A percentile compares a stretch with the other conserved stretches of the same genome.
These are phyloP conservation scores for Colletotrichum lindemuthianum DNA, from an alignment of 2,329 filamentous ascomycete genomes.

Conservation along the genomic window DNA sequence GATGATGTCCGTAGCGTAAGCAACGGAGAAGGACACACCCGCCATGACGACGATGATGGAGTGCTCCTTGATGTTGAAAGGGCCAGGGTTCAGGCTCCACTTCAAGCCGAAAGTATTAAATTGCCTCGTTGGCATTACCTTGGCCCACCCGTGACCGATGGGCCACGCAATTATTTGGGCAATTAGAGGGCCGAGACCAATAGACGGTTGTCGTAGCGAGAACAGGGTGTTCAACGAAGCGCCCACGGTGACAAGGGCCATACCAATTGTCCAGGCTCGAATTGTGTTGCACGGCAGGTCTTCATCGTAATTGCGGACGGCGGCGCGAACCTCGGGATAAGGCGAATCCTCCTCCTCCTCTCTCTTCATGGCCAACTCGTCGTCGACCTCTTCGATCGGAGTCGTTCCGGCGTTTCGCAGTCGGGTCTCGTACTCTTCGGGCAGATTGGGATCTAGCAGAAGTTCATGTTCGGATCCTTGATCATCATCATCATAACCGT, in stretches of 20 bases:
- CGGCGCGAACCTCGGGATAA: conserved; percentile 73
- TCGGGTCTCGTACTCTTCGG: conserved; percentile 54
- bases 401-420: conserved; percentile 30
- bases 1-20: conserved; percentile 80
- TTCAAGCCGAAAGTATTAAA: conserved; percentile 63
- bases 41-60: conserved; percentile 76
- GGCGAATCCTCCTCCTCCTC: conserved; percentile 67
- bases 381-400: conserved; percentile 42
- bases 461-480: conserved; percentile 64
- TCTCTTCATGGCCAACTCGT: conserved; percentile 46
- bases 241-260: conserved; percentile 65
- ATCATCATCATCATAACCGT: conserved; percentile 55
- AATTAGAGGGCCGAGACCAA: conserved; percentile 68
- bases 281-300: conserved; percentile 73
- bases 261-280: conserved; percentile 71
- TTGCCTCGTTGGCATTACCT: conserved; percentile 59
- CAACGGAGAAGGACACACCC: conserved; percentile 74
- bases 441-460: conserved; percentile 64
- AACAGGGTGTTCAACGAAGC: conserved; percentile 72
- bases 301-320: conserved; percentile 72
- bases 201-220: conserved; percentile 69
- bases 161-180: conserved; percentile 74
- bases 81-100: conserved; percentile 72
- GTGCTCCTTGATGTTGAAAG: conserved; percentile 78
- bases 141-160: conserved; percentile 69